Base-by-base conservation (phyloP, 495 filamentous ascomycete species). In the Parmelia sp. region DNA sequence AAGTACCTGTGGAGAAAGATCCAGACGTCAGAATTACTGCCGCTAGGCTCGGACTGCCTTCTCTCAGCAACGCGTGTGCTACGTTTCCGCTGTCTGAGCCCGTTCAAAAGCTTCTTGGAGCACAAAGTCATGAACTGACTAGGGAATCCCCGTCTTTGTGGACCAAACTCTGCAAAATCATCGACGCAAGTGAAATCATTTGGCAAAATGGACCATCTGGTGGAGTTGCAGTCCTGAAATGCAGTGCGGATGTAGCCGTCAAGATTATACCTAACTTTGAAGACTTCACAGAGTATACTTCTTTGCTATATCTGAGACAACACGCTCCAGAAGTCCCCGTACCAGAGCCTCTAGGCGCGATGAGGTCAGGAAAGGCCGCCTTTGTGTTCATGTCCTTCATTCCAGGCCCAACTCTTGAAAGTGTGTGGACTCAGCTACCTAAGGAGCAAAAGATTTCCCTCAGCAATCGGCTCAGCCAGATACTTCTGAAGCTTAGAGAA, bases 281-380 rank as follows among this genome's bases (percentile, higher is more conserved):
- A 4, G 72, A 74, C 66, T 71, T 65, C 45, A 75, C 73, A 0
- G 72, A 76, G 60, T 76, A 73, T 64, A 72, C 70, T 12, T 70
- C 58, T 59, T 64, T 77, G 44, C 65, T 74, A 65, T 78, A 75
- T 60, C 73, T 78, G 49, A 64, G 59, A 44, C 57, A 69, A 8
- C 58, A 74, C 37, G 68, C 63, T 25, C 70, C 71, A 33, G 70
- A 72, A 21, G 23, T 57, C n/a, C 55, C 55, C 10, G 55, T 25
- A 35, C 55, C 55, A 3, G 14, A 33, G 11, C 31, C 55, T 57
- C 23, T 35, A 25, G 55, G 55, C 6, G 36, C 29, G 1, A 1
- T 57, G 10, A 36, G 4, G 7, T 33, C 55, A 6, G 36, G 8
- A 6, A 39, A 39, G 19, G 19, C 10, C 4, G 36, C 29, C 10